A percentile compares a stretch with the other conserved stretches of the same genome.
Conservation (phyloP, 768 basidiomycete genomes). For the Tulasnella sp. region DNA sequence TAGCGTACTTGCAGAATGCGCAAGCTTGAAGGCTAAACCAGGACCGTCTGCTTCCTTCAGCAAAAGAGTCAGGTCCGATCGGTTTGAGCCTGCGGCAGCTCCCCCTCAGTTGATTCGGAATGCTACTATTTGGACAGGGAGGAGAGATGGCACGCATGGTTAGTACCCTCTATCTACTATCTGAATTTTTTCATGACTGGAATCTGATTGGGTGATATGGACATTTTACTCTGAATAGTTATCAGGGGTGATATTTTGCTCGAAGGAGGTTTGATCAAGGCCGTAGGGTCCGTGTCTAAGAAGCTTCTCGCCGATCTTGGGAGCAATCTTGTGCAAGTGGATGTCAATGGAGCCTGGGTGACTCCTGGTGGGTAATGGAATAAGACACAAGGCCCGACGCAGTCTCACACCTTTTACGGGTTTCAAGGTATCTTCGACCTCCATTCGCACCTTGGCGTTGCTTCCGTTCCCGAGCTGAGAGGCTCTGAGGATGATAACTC, state of each 20-base stretch:
- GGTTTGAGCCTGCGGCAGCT: constrained; percentile 41
- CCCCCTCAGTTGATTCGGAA: constrained; percentile 46
- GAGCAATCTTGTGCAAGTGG: constrained; percentile 41
- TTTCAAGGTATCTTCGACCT: constrained; percentile 37
- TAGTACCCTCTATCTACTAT: too few species aligned
- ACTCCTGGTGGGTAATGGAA: constrained; percentile 32
- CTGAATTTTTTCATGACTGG: too few species aligned
- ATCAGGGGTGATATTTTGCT: constrained; percentile 50
- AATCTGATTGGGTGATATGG: not conserved
- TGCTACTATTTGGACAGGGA: constrained; percentile 71
- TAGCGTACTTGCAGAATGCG: constrained; percentile 21
- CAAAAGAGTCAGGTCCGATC: constrained; percentile 36
- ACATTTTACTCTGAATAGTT: too few species aligned
- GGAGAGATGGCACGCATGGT: constrained; percentile 32
- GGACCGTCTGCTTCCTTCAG: constrained; percentile 25
- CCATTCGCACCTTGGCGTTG: constrained; percentile 70
- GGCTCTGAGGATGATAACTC: constrained; percentile 54
- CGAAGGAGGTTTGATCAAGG: constrained; percentile 50
- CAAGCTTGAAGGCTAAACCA: constrained; percentile 21
- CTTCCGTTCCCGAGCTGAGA: constrained; percentile 27
- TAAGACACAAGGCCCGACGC: constrained; percentile 11
- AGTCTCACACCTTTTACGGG: constrained; percentile 35
- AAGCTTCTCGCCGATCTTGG: constrained; percentile 36
- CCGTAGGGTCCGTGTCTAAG: constrained; percentile 37
- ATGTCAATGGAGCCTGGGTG: constrained; percentile 57